A percentile compares a stretch with the other conserved stretches of the same genome.
Conservation (phyloP, 306 rosid species). For the Begonia fuchsioides region DNA sequence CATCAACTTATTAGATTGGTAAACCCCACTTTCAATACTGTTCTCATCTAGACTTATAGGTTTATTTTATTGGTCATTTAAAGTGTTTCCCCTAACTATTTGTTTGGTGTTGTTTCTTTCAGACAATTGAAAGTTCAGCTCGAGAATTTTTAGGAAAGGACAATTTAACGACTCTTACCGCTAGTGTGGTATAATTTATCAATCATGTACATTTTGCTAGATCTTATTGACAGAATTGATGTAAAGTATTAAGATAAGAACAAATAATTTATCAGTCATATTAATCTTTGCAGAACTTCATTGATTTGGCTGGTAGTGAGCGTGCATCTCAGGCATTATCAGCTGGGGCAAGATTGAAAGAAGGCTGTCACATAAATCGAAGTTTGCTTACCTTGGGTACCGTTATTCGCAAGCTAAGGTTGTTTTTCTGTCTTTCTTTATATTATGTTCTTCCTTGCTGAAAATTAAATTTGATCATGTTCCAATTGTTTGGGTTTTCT, state of each 20-base stretch:
- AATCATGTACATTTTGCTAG: conserved; percentile 1
- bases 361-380: conserved; percentile 97
- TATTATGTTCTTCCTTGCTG: background rate
- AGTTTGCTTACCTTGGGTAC: conserved; percentile 89
- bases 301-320: conserved; percentile 98
- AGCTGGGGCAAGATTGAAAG: conserved; percentile 87
- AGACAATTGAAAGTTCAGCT: conserved; percentile 98
- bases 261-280: conserved; percentile 2
- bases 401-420: conserved; percentile 97
- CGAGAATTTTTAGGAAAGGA: conserved; percentile 89
- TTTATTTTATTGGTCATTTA: conserved; percentile 7
- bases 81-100: conserved; percentile 4
- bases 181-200: conserved; percentile 64
- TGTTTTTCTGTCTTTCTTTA: conserved; percentile 14
- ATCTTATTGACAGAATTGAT: no score
- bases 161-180: conserved; percentile 76
- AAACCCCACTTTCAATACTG: conserved; percentile 6
- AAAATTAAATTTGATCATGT: no score
- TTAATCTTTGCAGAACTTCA: conserved; percentile 67
- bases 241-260: conserved; percentile 1
- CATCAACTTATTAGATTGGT: conserved; percentile 96
- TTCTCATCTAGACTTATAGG: background rate
- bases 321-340: conserved; percentile 94
- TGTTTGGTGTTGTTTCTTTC: conserved; percentile 21
- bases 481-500: no score